phyloP scores from a whole-genome alignment of 2,329 filamentous ascomycete species.

The Colletotrichum sp. region DNA sequence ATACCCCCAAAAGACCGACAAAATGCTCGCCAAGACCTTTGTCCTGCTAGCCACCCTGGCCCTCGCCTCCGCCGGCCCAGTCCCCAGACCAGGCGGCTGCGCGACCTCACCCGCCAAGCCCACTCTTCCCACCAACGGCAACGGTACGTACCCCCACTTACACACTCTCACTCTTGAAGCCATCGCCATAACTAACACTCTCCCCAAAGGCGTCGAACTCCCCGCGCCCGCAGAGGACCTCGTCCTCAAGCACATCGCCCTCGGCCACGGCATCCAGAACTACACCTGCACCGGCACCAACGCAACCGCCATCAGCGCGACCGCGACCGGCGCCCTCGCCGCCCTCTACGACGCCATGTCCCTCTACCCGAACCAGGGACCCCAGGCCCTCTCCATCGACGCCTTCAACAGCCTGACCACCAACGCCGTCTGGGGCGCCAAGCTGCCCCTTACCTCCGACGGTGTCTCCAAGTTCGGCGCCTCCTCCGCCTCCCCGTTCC shows the following conservation, averaged over 20 bases:
- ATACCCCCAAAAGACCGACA: neutral
- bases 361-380: conserved; percentile 53
- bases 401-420: conserved; percentile 46
- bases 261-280: conserved; percentile 73
- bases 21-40: conserved; percentile 33
- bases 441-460: conserved; percentile 54
- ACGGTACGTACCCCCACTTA: conserved; percentile 33
- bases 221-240: conserved; percentile 41
- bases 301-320: conserved; percentile 60
- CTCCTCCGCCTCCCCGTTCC: conserved; percentile 51
- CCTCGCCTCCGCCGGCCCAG: conserved; percentile 33
- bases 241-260: conserved; percentile 57
- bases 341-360: conserved; percentile 62
- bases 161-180: neutral
- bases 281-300: conserved; percentile 61
- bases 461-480: conserved; percentile 42
- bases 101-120: conserved; percentile 26
- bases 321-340: conserved; percentile 62
- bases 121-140: conserved; percentile 43
- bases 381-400: conserved; percentile 37
- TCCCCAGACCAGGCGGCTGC: conserved; percentile 23
- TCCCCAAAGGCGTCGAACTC: conserved; percentile 45
- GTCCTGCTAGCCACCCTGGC: conserved; percentile 38
- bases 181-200: conserved; percentile 19
- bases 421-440: conserved; percentile 42